A percentile compares a stretch with the other conserved stretches of the same genome.
These are phyloP conservation scores for Colletotrichum higginsianum DNA, from an alignment of 2,329 filamentous ascomycete genomes.

Conservation along the genomic window DNA sequence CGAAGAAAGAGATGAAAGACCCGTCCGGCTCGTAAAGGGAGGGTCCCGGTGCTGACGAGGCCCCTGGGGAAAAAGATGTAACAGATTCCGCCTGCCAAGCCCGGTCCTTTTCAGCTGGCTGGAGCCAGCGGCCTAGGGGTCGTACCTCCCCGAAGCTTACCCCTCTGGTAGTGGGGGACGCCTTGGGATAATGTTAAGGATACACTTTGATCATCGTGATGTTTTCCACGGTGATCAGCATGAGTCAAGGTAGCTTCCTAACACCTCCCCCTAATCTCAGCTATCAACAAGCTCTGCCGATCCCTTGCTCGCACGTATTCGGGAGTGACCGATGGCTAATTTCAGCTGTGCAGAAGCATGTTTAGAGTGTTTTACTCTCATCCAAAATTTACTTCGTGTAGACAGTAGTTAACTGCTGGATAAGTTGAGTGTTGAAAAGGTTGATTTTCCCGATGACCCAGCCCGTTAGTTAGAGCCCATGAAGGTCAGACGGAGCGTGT, in stretches of 20 bases:
- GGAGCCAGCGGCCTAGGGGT: not conserved
- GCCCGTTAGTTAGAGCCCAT: too few relatives aligned
- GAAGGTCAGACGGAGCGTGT: too few relatives aligned
- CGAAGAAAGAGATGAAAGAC: not conserved
- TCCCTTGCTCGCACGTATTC: too few relatives aligned
- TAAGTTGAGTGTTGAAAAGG: too few relatives aligned
- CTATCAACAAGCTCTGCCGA: not conserved
- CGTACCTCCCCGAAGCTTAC: not conserved
- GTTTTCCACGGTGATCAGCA: too few relatives aligned
- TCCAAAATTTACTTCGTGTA: too few relatives aligned
- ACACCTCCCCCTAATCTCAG: not conserved
- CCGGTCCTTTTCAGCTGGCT: constrained; percentile 16
- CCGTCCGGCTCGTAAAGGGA: not conserved
- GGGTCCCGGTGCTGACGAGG: not conserved
- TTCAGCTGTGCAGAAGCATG: too few relatives aligned
- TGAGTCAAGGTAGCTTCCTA: not conserved
- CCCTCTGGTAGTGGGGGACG: not conserved
- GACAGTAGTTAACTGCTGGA: too few relatives aligned
- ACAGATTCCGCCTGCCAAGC: not conserved
- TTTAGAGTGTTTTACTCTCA: too few relatives aligned
- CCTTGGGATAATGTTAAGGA: not conserved
- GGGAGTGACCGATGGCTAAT: too few relatives aligned
- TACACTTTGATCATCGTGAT: not conserved
- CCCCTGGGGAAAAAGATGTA: not conserved
- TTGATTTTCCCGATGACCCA: too few relatives aligned